Percentiles rank a stretch among this genome's conserved stretches.
Evolutionary conservation across 2,329 filamentous ascomycete genomes (phyloP).

Genomic region (Hymenoscyphus occultus): DNA sequence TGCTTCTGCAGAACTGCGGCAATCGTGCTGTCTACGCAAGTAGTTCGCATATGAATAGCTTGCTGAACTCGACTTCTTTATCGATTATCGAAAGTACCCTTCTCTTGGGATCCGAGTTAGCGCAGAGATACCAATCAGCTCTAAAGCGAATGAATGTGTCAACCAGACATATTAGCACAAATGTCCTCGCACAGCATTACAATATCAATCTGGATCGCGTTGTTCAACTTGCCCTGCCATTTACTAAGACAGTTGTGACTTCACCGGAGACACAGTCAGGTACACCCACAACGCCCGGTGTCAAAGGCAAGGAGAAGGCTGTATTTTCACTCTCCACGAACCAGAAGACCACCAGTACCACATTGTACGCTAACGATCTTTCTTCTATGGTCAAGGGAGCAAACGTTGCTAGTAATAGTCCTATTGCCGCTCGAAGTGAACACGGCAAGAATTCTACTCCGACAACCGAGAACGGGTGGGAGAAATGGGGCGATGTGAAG

Average conservation of each 20-base stretch:
- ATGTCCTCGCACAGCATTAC: constrained; percentile 80
- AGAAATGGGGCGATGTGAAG: constrained; percentile 76
- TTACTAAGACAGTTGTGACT: constrained; percentile 65
- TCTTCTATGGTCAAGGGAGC: constrained; percentile 66
- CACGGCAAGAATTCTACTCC: constrained; percentile 24
- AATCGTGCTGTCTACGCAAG: constrained; percentile 96
- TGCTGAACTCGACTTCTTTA: constrained; percentile 83
- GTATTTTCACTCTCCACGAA: constrained; percentile 44
- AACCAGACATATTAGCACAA: constrained; percentile 64
- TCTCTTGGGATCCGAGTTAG: constrained; percentile 78
- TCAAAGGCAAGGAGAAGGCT: constrained; percentile 75
- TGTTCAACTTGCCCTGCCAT: constrained; percentile 77
- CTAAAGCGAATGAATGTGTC: constrained; percentile 70
- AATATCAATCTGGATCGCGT: constrained; percentile 76
- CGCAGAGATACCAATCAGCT: constrained; percentile 88
- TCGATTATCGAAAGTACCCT: constrained; percentile 75
- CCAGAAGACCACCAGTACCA: constrained; percentile 42
- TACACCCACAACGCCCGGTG: constrained; percentile 52
- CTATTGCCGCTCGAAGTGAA: constrained; percentile 34
- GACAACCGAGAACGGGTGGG: constrained; percentile 52
- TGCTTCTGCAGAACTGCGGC: constrained; percentile 90
- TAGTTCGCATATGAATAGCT: constrained; percentile 81
- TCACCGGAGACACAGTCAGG: constrained; percentile 47
- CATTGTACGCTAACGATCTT: constrained; percentile 80
- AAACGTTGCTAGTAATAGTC: constrained; percentile 35